Evolutionary conservation across 805 yeast genomes (phyloP), one percentile per base, ranked within the genome.

Genomic region (Candida ovalis): DNA sequence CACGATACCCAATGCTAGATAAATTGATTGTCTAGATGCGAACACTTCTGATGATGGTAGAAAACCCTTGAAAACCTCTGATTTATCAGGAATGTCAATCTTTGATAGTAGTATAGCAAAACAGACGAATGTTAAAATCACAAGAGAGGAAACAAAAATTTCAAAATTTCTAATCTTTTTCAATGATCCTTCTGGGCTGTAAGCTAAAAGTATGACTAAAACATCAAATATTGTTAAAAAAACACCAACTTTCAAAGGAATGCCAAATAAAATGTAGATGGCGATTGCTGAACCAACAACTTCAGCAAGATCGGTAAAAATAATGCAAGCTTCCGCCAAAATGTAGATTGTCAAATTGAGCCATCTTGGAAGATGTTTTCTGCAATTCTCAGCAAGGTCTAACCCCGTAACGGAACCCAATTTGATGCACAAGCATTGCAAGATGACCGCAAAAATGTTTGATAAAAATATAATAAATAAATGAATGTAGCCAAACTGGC

Each of bases 201-300:
- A 90, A 1, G 90, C 94, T 63, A 88, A 70, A 43, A 90, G 69
- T 9, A 90, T 86, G 4, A 86, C 73, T 52, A 90, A 67, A 7
- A 90, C 97, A 62, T 90, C 97, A 2, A 87, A 62, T 1, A 90
- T 84, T 0, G 97, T 90, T 33, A 90, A 63, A 6, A 86, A 53
- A 2, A 90, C 95, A 46, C 97, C 97, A 36, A 75, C 66, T 1
- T 82, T 62, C 48, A 90, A 71, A 0, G 96, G 96, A 10, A 90
- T 79, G 1, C 77, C 74, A 58, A 90, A 83, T 24, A 90, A 64
- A 50, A 90, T 88, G 55, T 88, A 82, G 44, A 90, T 72, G 0
- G 96, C 81, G 42, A 90, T 87, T 10, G 96, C 96, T 3, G 96
- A 86, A 2, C 97, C 97, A 7, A 90, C 92, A 10, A 90, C 96